Base-by-base conservation (phyloP, 2,329 filamentous ascomycete genomes). In the Aschersonia sp. region DNA sequence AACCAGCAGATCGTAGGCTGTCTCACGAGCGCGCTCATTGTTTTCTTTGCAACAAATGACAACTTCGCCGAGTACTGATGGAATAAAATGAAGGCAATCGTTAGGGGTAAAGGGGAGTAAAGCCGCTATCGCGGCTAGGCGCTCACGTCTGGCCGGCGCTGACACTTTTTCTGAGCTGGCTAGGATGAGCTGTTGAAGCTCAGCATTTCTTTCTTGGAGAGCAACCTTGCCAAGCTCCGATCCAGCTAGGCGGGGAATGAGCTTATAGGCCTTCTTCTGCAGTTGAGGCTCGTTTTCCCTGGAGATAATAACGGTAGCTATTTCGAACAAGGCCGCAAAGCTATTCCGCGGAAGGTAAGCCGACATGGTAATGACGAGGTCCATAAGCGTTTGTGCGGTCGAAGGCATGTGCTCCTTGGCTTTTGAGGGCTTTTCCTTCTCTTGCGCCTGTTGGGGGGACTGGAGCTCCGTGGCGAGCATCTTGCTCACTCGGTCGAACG, bases 211-310 rank as follows among this genome's bases (percentile, higher is more conserved):
- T 58, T 89, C 82, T 52, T 74, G 65, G 2, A 98, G 74, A 4
- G 90, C 89, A n/a, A 71, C 67, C 54, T 77, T 79, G 43, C 92
- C 92, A 45, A 75, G 77, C 35, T 85, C 78, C 1, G 89, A 94
- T 53, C 86, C 83, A 2, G 86, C 83, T 41, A 98, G 76, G 47
- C 92, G 83, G 4, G 92, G 90, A 45, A 98, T 94, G 46, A 98
- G 77, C 70, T 97, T 97, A 72, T 98, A 98, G 0, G 92, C 90
- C 68, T 98, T 98, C 77, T 98, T 98, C 64, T 97, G 90, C 37
- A 98, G 71, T 63, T 97, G 90, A 8, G 90, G 84, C 59, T 97
- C 90, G 39, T 85, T 76, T 48, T 84, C 74, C 59, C 83, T 86
- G 61, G 83, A 81, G 54, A 97, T 82, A 49, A 95, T 83, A 30